Percentiles rank a stretch among this genome's conserved stretches.
Conservation (phyloP, 805 yeast species). For the Yarrowia sp. region DNA sequence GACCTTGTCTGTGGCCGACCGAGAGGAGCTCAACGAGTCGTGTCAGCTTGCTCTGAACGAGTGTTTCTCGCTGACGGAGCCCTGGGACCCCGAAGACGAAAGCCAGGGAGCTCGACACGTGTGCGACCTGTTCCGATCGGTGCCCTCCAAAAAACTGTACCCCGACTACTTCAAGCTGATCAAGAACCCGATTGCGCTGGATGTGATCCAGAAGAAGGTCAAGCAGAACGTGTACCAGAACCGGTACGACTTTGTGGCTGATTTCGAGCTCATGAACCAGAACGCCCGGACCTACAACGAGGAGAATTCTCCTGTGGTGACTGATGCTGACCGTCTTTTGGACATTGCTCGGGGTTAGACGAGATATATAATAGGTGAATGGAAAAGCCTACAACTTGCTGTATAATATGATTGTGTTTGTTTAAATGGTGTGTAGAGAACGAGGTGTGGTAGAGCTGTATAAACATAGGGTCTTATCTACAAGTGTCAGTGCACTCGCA, state of each 20-base stretch:
- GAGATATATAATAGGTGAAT: not conserved
- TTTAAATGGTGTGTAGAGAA: not conserved
- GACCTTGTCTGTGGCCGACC: conserved; percentile 14
- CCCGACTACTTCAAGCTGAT: conserved; percentile 81
- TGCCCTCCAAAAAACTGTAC: conserved; percentile 72
- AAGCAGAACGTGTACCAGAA: conserved; percentile 41
- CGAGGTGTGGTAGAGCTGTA: too few relatives aligned
- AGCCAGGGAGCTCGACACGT: not conserved
- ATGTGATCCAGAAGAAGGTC: conserved; percentile 51
- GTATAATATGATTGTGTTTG: conserved; percentile 19
- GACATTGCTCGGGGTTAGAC: conserved; percentile 22
- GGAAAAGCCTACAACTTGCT: not conserved
- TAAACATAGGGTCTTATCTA: too few relatives aligned
- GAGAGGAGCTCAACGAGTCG: conserved; percentile 25
- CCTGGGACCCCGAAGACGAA: conserved; percentile 29
- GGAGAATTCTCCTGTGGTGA: conserved; percentile 61
- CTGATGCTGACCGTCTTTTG: conserved; percentile 48
- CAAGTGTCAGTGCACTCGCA: too few relatives aligned
- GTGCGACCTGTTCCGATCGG: conserved; percentile 49
- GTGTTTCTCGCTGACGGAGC: conserved; percentile 29
- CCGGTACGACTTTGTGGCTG: conserved; percentile 50
- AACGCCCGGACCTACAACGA: conserved; percentile 71
- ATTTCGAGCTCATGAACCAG: conserved; percentile 54
- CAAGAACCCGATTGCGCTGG: conserved; percentile 57
- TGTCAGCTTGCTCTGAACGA: conserved; percentile 29